Conservation (phyloP, 345 rosid species). For the Ailanthus altissimus region DNA sequence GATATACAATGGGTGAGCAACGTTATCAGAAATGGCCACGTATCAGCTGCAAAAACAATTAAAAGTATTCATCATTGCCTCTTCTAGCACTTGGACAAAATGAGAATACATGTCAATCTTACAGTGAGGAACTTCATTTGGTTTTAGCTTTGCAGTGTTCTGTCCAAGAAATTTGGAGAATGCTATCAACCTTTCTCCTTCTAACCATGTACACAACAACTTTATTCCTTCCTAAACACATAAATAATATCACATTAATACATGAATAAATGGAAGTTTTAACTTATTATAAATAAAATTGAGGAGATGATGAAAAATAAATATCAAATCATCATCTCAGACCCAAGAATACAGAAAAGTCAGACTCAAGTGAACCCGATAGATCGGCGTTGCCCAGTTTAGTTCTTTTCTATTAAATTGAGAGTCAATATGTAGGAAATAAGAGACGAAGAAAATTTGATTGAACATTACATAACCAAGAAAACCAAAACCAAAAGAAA, state of each 20-base stretch:
- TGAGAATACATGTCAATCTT: conserved; percentile 25
- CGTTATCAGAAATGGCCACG: conserved; percentile 78
- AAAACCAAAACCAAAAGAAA: too few species aligned
- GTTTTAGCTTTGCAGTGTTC: conserved; percentile 63
- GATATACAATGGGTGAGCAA: conserved; percentile 72
- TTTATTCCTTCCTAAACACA: conserved; percentile 74
- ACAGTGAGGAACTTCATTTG: conserved; percentile 76
- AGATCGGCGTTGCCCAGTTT: neutral
- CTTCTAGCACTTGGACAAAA: neutral
- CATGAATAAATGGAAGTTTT: neutral
- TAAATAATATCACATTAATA: neutral
- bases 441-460: neutral
- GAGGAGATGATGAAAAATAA: neutral
- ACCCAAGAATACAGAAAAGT: neutral
- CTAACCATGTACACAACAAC: conserved; percentile 77
- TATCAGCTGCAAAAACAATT: conserved; percentile 68
- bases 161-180: conserved; percentile 71
- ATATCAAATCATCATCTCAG: neutral
- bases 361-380: neutral
- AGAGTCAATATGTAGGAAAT: neutral
- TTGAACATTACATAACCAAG: neutral
- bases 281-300: neutral
- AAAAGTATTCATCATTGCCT: neutral
- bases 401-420: neutral
- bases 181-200: conserved; percentile 58